phyloP scores from a whole-genome alignment of 2,329 filamentous ascomycete genomes.

The Coniochaeta sp. region DNA sequence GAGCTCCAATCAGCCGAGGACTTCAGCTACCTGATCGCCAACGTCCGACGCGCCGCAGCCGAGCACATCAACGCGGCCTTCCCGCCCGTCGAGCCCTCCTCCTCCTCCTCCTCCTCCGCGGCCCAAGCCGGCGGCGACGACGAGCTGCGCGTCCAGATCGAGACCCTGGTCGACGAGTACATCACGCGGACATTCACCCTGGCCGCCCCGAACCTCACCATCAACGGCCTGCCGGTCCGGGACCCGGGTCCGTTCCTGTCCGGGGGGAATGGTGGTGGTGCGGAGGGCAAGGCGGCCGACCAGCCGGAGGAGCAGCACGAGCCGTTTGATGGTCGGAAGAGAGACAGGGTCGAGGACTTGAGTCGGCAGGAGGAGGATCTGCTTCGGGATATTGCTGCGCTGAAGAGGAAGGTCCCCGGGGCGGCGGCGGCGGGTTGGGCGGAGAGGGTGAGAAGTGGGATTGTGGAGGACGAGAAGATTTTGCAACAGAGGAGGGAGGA shows the following conservation, averaged over 20 bases:
- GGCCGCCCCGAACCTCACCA: slow-evolving; percentile 50
- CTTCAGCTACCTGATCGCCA: slow-evolving; percentile 60
- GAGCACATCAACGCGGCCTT: slow-evolving; percentile 61
- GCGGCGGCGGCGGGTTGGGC: slow-evolving; percentile 34
- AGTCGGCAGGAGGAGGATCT: slow-evolving; percentile 55
- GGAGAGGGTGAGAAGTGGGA: slow-evolving; percentile 27
- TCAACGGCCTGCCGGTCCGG: slow-evolving; percentile 51
- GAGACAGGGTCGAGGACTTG: slow-evolving; percentile 52
- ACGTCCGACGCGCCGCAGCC: slow-evolving; percentile 60
- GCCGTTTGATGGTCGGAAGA: slow-evolving; percentile 52
- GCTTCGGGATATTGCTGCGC: slow-evolving; percentile 52
- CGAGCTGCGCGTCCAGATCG: slow-evolving; percentile 50
- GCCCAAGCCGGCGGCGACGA: slow-evolving; percentile 30
- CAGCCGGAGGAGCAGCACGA: slow-evolving; percentile 33
- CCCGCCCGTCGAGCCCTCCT: slow-evolving; percentile 45
- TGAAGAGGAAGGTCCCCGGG: slow-evolving; percentile 47
- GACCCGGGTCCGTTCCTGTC: slow-evolving; percentile 28
- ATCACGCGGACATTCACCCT: slow-evolving; percentile 52
- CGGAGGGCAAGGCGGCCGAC: not conserved
- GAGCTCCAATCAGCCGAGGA: slow-evolving; percentile 73
- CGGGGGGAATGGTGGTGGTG: not conserved
- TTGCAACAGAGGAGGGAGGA: slow-evolving; percentile 30
- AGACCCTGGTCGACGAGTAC: slow-evolving; percentile 56
- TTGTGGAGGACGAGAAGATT: slow-evolving; percentile 30
- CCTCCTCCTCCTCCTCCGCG: not conserved